Conservation (phyloP, 371 early-diverging fungal genomes). For the Sporodiniella umbellata region DNA sequence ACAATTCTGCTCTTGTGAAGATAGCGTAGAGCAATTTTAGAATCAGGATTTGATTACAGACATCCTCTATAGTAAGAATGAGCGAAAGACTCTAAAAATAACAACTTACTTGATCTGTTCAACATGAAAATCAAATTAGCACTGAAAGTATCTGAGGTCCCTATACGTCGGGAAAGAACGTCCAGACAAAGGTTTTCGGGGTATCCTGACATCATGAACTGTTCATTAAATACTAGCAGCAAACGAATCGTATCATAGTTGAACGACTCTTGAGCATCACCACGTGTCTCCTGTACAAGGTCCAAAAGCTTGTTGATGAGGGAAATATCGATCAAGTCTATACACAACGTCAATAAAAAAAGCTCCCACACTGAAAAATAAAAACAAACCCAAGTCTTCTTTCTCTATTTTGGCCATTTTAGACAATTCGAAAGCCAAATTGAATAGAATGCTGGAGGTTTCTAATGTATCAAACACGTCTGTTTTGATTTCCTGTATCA, state of each 20-base stretch:
- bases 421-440: slow-evolving; percentile 72
- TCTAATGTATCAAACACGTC: slow-evolving; percentile 30
- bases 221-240: slow-evolving; percentile 67
- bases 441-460: slow-evolving; percentile 41
- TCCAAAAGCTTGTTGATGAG: slow-evolving; percentile 48
- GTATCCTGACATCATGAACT: slow-evolving; percentile 56
- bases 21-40: slow-evolving; percentile 67
- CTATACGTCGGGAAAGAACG: slow-evolving; percentile 55
- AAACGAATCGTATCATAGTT: slow-evolving; percentile 71
- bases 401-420: slow-evolving; percentile 61
- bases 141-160: slow-evolving; percentile 73
- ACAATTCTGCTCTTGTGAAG: slow-evolving; percentile 55
- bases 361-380: too few species aligned
- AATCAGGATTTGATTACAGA: slow-evolving; percentile 66
- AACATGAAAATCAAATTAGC: slow-evolving; percentile 84
- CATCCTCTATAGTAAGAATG: slow-evolving; percentile 50
- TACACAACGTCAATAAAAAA: too few species aligned
- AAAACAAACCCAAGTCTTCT: slow-evolving; percentile 64
- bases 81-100: not conserved
- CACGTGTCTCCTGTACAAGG: slow-evolving; percentile 67
- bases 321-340: slow-evolving; percentile 33
- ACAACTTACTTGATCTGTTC: slow-evolving; percentile 71
- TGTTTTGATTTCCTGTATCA: slow-evolving; percentile 30
- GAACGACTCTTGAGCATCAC: slow-evolving; percentile 65
- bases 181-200: slow-evolving; percentile 52